These are phyloP conservation scores for Blastobotrys petasosporus DNA, from an alignment of 1,139 yeast species.

Conservation along the genomic window DNA sequence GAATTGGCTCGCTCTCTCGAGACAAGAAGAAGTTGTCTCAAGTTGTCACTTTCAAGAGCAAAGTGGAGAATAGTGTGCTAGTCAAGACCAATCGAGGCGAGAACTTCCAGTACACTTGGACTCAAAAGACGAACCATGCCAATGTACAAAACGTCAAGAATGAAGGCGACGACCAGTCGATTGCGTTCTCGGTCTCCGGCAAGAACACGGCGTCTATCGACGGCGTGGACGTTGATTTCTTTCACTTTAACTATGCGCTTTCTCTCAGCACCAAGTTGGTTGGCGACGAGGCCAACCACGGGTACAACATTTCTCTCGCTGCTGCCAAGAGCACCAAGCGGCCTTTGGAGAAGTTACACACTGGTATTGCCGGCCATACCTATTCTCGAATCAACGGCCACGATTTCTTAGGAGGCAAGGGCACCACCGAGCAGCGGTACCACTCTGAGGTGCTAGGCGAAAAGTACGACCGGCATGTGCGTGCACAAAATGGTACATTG, in stretches of 20 bases:
- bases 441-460: background rate
- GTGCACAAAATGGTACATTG: constrained; percentile 15
- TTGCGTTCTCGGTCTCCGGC: constrained; percentile 14
- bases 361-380: constrained; percentile 17
- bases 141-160: constrained; percentile 14
- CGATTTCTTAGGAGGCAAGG: constrained; percentile 9
- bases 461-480: constrained; percentile 14
- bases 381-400: constrained; percentile 11
- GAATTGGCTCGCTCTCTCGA: constrained; percentile 2
- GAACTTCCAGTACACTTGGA: constrained; percentile 14
- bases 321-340: constrained; percentile 6
- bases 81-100: background rate
- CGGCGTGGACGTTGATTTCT: constrained; percentile 2
- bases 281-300: constrained; percentile 5
- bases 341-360: constrained; percentile 4
- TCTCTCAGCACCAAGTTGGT: constrained; percentile 5
- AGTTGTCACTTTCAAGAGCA: background rate
- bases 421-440: constrained; percentile 11
- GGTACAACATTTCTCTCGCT: constrained; percentile 46
- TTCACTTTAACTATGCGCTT: constrained; percentile 9
- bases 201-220: constrained; percentile 12
- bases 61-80: background rate
- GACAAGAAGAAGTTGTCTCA: constrained; percentile 4
- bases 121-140: constrained; percentile 12
- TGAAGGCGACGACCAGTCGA: constrained; percentile 14